Percentiles rank a stretch among this genome's conserved stretches.
Evolutionary conservation across 2,329 filamentous ascomycete genomes (phyloP).

Genomic region (Colletotrichum falcatum): DNA sequence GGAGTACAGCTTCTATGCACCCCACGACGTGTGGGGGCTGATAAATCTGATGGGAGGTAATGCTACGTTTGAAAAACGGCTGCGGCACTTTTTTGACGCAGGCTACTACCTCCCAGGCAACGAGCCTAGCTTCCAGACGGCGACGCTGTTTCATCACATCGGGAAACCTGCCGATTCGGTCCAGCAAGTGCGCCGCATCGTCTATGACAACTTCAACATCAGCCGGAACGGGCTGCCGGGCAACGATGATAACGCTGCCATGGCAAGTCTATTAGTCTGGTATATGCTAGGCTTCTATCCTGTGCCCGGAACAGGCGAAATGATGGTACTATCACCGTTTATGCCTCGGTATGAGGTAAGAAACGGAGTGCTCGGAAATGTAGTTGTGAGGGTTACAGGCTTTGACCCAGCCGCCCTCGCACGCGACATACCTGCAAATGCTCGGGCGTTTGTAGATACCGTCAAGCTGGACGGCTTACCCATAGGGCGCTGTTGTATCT

Average conservation of each 20-base stretch:
- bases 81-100: constrained; percentile 15
- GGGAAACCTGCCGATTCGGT: constrained; percentile 14
- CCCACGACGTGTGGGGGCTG: background rate
- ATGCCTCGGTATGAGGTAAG: constrained; percentile 1
- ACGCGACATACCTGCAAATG: constrained; percentile 3
- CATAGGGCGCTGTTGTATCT: background rate
- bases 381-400: constrained; percentile 7
- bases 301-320: background rate
- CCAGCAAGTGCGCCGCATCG: background rate
- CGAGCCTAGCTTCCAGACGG: constrained; percentile 27
- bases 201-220: constrained; percentile 17
- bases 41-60: background rate
- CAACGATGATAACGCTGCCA: constrained; percentile 4
- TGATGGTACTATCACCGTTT: constrained; percentile 11
- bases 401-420: background rate
- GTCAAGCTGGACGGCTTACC: constrained; percentile 7
- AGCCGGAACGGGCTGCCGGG: background rate
- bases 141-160: background rate
- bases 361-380: background rate
- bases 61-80: background rate
- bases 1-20: constrained; percentile 17
- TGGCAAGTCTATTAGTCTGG: constrained; percentile 11
- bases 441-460: constrained; percentile 3
- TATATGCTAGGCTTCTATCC: constrained; percentile 15
- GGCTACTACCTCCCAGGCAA: constrained; percentile 23